phyloP scores from a whole-genome alignment of 2,329 filamentous ascomycete species.

The Berkeleyomyces basicola region DNA sequence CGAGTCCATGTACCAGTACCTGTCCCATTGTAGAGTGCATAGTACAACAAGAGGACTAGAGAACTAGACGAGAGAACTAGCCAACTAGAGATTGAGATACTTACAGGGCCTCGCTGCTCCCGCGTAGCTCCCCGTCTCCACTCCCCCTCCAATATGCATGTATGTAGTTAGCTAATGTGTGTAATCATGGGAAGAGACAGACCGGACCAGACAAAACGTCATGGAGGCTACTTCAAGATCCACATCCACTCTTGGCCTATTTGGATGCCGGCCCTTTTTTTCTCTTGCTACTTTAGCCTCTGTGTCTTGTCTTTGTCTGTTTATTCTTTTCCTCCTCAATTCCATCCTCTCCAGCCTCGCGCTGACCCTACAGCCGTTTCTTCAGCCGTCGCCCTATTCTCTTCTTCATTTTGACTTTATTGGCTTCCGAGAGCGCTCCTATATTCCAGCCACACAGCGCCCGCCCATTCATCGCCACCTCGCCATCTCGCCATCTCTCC shows the following conservation, averaged over 20 bases:
- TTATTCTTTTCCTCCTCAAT: not conserved
- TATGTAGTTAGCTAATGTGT: too few species aligned
- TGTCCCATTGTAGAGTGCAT: too few species aligned
- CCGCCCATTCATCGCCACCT: not conserved
- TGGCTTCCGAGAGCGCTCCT: not conserved
- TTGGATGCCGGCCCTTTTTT: not conserved
- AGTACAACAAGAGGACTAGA: too few species aligned
- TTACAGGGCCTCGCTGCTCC: too few species aligned
- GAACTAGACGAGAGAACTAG: too few species aligned
- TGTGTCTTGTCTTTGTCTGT: not conserved
- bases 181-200: too few species aligned
- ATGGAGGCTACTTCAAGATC: not conserved
- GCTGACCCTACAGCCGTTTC: not conserved
- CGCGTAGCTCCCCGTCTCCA: too few species aligned
- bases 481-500: too few species aligned
- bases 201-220: not conserved
- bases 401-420: not conserved
- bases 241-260: not conserved
- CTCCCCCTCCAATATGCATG: too few species aligned
- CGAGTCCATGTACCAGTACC: too few species aligned
- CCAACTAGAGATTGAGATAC: too few species aligned
- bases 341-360: not conserved
- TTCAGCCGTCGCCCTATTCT: not conserved
- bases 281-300: not conserved
- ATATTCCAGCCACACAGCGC: not conserved